phyloP scores from a whole-genome alignment of 176 grass and related monocot genomes.

The Carex cristatella region DNA sequence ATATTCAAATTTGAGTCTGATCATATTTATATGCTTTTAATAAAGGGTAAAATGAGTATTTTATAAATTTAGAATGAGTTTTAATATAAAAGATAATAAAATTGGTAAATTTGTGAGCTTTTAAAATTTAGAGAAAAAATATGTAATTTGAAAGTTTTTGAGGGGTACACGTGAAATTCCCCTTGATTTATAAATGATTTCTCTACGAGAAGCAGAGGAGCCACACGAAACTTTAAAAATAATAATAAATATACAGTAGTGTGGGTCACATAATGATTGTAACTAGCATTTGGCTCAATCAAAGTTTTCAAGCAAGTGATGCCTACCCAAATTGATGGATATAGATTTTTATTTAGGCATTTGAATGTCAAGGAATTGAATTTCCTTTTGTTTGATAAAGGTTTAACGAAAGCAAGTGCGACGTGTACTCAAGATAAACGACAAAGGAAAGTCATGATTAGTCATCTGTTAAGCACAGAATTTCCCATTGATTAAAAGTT shows the following conservation, averaged over 20 bases:
- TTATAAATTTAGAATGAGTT: no score
- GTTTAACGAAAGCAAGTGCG: not conserved
- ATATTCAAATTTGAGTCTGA: no score
- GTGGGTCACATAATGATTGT: constrained; percentile 17
- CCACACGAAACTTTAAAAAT: not conserved
- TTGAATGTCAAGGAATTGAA: not conserved
- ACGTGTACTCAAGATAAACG: not conserved
- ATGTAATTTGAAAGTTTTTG: no score
- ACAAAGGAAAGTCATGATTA: not conserved
- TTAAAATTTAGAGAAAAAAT: no score
- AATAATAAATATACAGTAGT: not conserved
- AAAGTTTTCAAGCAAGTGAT: not conserved
- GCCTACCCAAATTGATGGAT: constrained; percentile 10
- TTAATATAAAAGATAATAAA: no score
- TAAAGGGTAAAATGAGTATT: no score
- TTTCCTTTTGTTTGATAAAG: not conserved
- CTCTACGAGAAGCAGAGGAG: not conserved
- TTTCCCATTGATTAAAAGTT: not conserved
- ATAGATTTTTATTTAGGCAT: not conserved
- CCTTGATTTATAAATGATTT: not conserved
- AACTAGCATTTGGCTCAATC: not conserved
- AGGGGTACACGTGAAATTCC: no score
- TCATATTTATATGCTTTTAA: no score
- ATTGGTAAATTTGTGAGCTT: no score
- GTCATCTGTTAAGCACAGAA: not conserved